Evolutionary conservation across 345 rosid genomes (phyloP).

Genomic region (Gossypium turneri): DNA sequence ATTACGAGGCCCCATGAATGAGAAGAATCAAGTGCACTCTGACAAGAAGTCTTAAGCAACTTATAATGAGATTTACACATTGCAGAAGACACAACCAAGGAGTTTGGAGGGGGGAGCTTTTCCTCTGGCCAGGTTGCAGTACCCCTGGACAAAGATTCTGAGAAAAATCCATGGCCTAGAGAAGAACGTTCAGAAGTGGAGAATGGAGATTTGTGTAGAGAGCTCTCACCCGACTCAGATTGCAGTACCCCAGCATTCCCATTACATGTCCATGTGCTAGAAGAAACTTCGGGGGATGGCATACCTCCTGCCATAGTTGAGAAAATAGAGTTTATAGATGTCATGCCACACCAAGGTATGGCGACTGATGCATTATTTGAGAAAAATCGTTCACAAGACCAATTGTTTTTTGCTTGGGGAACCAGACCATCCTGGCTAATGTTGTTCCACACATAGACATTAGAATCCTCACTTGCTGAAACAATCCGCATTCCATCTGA

Average conservation of each 20-base stretch:
- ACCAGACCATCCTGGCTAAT: slow-evolving; percentile 19
- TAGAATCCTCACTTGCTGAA: slow-evolving; percentile 44
- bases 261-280: neutral
- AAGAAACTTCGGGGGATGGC: neutral
- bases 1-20: slow-evolving; percentile 43
- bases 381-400: slow-evolving; percentile 36
- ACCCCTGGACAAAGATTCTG: slow-evolving; percentile 37
- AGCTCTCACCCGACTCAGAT: slow-evolving; percentile 23
- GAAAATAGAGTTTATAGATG: slow-evolving; percentile 5
- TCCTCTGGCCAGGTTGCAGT: slow-evolving; percentile 66
- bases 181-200: slow-evolving; percentile 29
- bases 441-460: slow-evolving; percentile 38
- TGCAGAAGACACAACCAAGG: slow-evolving; percentile 23
- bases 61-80: slow-evolving; percentile 35
- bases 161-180: slow-evolving; percentile 15
- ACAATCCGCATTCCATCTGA: slow-evolving; percentile 38
- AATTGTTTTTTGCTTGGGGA: slow-evolving; percentile 23
- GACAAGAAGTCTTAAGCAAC: slow-evolving; percentile 27
- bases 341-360: slow-evolving; percentile 11
- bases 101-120: slow-evolving; percentile 28
- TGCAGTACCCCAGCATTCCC: slow-evolving; percentile 10
- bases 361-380: slow-evolving; percentile 19
- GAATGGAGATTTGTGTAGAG: slow-evolving; percentile 22
- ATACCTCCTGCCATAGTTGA: slow-evolving; percentile 3
- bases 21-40: slow-evolving; percentile 23